Percentiles rank a stretch among this genome's conserved stretches.
Conservation (phyloP, 129 eudicot species). For the Flaveria robusta region DNA sequence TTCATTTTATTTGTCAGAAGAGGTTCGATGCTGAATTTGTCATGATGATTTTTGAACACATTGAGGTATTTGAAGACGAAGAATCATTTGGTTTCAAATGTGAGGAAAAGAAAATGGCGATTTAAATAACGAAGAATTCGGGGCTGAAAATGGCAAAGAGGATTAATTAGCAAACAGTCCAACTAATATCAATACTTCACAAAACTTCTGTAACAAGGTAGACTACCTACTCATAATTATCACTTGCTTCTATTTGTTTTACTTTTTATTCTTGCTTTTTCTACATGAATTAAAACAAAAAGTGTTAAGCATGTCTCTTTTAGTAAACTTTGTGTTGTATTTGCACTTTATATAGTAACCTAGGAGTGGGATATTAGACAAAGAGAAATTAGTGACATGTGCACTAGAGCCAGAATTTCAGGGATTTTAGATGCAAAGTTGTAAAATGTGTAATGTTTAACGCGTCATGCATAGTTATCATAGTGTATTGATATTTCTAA, state of each 20-base stretch:
- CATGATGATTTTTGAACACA: conserved; percentile 15
- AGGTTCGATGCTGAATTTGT: neutral
- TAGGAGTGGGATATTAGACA: neutral
- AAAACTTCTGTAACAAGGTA: conserved; percentile 61
- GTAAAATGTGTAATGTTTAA: neutral
- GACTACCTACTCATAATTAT: neutral
- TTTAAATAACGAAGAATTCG: too few species aligned
- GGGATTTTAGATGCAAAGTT: neutral
- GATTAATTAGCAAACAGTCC: conserved; percentile 39
- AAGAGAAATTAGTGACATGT: neutral
- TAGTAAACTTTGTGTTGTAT: neutral
- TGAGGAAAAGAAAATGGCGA: conserved; percentile 37
- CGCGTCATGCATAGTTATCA: neutral
- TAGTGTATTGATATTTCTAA: neutral
- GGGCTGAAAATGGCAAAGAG: conserved; percentile 6
- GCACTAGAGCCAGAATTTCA: neutral
- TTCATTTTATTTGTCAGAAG: conserved; percentile 39
- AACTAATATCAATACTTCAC: conserved; percentile 56
- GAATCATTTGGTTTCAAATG: neutral
- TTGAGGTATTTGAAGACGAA: conserved; percentile 21
- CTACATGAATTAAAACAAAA: neutral
- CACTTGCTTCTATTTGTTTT: neutral
- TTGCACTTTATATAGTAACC: neutral
- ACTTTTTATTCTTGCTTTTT: neutral
- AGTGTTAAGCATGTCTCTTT: neutral